Conservation (phyloP, 441 rosid genomes). For the Raphanus hybrid region DNA sequence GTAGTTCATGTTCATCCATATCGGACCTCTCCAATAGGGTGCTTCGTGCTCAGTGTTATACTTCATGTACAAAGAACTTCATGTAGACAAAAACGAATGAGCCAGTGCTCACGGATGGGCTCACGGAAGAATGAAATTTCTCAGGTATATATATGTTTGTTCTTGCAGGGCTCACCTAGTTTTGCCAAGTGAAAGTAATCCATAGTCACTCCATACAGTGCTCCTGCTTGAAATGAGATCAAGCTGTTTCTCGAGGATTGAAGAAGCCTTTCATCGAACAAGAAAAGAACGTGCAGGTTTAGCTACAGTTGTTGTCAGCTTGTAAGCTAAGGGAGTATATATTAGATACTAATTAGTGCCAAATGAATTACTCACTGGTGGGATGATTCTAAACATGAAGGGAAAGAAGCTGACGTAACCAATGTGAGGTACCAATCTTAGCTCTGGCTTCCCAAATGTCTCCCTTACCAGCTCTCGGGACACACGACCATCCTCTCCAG, state of each 20-base stretch:
- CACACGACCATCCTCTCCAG: slow-evolving; percentile 47
- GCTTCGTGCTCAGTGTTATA: slow-evolving; percentile 87
- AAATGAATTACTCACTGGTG: slow-evolving; percentile 65
- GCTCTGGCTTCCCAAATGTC: slow-evolving; percentile 65
- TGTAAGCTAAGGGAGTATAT: neutral
- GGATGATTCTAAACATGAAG: slow-evolving; percentile 85
- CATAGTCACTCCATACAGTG: slow-evolving; percentile 82
- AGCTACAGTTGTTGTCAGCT: slow-evolving; percentile 1
- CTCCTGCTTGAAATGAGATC: slow-evolving; percentile 79
- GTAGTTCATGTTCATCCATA: slow-evolving; percentile 99
- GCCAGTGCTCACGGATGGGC: neutral
- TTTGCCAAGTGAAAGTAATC: slow-evolving; percentile 91
- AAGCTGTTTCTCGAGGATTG: slow-evolving; percentile 87
- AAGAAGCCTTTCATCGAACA: slow-evolving; percentile 62
- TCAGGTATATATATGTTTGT: neutral
- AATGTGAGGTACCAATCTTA: slow-evolving; percentile 88
- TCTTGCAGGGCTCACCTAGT: slow-evolving; percentile 57
- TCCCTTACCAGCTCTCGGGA: slow-evolving; percentile 80
- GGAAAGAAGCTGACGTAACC: slow-evolving; percentile 98
- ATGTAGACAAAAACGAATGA: slow-evolving; percentile 4
- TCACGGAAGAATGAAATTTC: neutral
- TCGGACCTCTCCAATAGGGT: slow-evolving; percentile 98
- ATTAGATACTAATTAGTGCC: neutral
- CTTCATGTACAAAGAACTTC: slow-evolving; percentile 91
- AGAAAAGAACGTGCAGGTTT: neutral